These are phyloP conservation scores for Elasticomyces elasticus DNA, from an alignment of 495 filamentous ascomycete species.

Conservation along the genomic window DNA sequence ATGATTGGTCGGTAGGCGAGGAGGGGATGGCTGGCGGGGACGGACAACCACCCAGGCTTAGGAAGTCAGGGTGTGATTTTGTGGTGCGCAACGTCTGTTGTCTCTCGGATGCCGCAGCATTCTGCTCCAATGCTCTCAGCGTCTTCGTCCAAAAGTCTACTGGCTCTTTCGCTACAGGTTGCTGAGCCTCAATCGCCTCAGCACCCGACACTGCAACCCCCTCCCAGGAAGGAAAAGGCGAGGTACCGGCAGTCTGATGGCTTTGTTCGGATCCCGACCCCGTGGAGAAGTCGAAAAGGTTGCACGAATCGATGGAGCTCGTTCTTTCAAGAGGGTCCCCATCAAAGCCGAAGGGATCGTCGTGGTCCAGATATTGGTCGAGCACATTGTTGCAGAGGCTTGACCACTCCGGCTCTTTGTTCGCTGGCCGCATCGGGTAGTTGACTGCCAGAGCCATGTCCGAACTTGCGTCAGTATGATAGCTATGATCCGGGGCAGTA, in stretches of 20 bases:
- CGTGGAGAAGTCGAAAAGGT: conserved; percentile 29
- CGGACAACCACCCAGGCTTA: conserved; percentile 19
- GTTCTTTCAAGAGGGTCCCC: conserved; percentile 21
- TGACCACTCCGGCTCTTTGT: conserved; percentile 31
- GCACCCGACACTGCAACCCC: conserved; percentile 4
- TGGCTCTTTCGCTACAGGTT: conserved; percentile 26
- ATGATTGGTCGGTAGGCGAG: conserved; percentile 19
- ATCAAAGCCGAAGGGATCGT: conserved; percentile 29
- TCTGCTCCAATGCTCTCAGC: conserved; percentile 18
- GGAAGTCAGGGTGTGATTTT: conserved; percentile 19
- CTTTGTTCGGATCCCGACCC: conserved; percentile 27
- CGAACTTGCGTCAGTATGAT: not conserved
- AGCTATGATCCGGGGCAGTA: not conserved
- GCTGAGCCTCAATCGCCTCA: conserved; percentile 14
- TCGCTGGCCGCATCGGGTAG: conserved; percentile 27
- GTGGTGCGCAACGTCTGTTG: conserved; percentile 10
- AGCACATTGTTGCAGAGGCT: conserved; percentile 34
- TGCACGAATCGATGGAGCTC: conserved; percentile 24
- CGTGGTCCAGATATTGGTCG: conserved; percentile 32
- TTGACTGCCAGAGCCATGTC: conserved; percentile 14
- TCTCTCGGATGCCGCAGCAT: conserved; percentile 16
- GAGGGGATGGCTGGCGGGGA: conserved; percentile 16
- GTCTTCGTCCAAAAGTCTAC: conserved; percentile 24
- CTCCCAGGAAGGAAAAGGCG: conserved; percentile 24
- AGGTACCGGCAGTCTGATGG: conserved; percentile 21